phyloP scores from a whole-genome alignment of 805 yeast genomes.

The Myxozyma kluyveri region DNA sequence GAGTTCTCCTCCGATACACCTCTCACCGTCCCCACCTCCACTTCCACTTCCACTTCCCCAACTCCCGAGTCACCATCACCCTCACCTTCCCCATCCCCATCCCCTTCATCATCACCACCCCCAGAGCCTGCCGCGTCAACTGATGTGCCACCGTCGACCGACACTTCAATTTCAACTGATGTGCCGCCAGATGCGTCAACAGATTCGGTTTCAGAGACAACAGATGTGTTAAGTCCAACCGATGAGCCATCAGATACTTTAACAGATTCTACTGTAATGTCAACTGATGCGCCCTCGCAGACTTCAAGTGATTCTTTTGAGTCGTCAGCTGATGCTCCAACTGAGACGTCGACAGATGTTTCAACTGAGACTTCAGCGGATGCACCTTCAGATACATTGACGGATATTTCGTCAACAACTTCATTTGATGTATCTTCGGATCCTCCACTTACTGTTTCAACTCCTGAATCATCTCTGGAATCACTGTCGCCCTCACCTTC shows the following conservation, averaged over 20 bases:
- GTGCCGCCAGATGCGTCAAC: conserved; percentile 1
- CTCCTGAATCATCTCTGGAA: neutral
- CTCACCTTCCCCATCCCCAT: neutral
- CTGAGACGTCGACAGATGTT: neutral
- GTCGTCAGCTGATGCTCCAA: neutral
- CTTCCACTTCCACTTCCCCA: neutral
- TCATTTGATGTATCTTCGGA: neutral
- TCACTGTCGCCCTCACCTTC: no score
- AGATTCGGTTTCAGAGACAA: conserved; percentile 1
- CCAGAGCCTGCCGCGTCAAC: conserved; percentile 3
- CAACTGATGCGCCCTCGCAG: conserved; percentile 1
- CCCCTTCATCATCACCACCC: neutral
- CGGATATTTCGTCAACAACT: neutral
- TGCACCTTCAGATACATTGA: neutral
- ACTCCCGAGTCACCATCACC: neutral
- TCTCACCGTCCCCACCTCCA: neutral
- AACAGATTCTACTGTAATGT: conserved; percentile 1
- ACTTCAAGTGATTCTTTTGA: neutral
- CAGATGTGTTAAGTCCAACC: neutral
- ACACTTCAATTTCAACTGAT: neutral
- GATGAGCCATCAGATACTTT: conserved; percentile 1
- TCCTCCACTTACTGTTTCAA: neutral
- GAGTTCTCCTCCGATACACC: neutral
- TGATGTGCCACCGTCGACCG: neutral
- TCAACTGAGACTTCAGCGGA: conserved; percentile 2